A percentile compares a stretch with the other conserved stretches of the same genome.
Evolutionary conservation across 1,284 basidiomycete genomes (phyloP).

Genomic region (Ganoderma lingzhi): DNA sequence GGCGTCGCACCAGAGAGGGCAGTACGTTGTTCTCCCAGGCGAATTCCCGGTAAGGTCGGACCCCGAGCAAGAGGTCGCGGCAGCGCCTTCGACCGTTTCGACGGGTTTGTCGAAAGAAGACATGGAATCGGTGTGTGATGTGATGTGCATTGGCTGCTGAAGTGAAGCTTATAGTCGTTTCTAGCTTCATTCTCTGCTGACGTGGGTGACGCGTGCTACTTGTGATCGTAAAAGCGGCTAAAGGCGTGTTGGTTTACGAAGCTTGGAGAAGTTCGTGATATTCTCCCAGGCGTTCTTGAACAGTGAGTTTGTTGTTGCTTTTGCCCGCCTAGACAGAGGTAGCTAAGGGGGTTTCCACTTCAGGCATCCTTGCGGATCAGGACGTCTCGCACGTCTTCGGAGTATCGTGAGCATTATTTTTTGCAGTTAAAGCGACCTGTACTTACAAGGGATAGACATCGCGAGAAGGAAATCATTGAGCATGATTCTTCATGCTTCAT

Average conservation of each 20-base stretch:
- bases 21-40: not conserved
- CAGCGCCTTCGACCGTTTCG: not conserved
- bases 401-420: slow-evolving; percentile 53
- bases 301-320: slow-evolving; percentile 37
- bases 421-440: not conserved
- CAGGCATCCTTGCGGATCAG: slow-evolving; percentile 50
- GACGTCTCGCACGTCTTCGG: slow-evolving; percentile 61
- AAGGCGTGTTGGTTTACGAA: slow-evolving; percentile 33
- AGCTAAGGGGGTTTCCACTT: not conserved
- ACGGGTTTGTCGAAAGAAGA: slow-evolving; percentile 44
- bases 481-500: slow-evolving; percentile 71
- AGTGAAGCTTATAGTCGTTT: not conserved
- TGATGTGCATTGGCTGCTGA: not conserved
- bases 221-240: not conserved
- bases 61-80: slow-evolving; percentile 28
- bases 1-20: not conserved
- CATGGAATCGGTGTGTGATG: slow-evolving; percentile 48
- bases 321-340: not conserved
- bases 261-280: slow-evolving; percentile 70
- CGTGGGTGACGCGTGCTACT: slow-evolving; percentile 47
- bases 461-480: slow-evolving; percentile 70
- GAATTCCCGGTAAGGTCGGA: not conserved
- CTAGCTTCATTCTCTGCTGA: slow-evolving; percentile 57
- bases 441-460: slow-evolving; percentile 46
- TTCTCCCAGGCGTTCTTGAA: slow-evolving; percentile 55